These are phyloP conservation scores for Luvunga scandens DNA, from an alignment of 345 rosid genomes.

Conservation along the genomic window DNA sequence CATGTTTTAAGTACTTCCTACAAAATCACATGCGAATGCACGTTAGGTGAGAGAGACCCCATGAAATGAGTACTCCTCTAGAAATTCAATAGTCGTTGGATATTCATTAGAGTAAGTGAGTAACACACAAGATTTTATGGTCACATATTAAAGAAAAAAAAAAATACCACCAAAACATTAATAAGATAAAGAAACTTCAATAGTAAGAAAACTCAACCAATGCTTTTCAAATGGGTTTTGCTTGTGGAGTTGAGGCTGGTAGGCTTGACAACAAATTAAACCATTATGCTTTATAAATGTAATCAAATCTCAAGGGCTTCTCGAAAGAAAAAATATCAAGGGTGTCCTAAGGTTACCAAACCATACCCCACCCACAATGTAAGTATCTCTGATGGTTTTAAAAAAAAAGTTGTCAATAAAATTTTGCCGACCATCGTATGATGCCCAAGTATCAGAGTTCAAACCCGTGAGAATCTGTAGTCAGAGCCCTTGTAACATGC, in stretches of 20 bases:
- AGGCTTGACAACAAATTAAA: slow-evolving; percentile 18
- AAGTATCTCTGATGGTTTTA: no score
- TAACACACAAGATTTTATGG: not conserved
- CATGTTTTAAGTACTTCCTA: not conserved
- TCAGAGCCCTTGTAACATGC: slow-evolving; percentile 11
- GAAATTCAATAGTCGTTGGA: not conserved
- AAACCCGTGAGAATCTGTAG: no score
- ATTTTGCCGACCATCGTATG: no score
- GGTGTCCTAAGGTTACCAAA: no score
- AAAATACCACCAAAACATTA: not conserved
- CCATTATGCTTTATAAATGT: not conserved
- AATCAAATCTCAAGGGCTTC: no score
- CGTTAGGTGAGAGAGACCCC: not conserved
- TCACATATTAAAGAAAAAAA: not conserved
- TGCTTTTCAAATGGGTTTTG: not conserved
- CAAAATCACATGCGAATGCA: not conserved
- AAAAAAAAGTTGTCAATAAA: no score
- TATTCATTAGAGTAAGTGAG: no score
- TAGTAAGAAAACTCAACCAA: not conserved
- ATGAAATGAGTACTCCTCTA: not conserved
- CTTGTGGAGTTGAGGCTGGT: not conserved
- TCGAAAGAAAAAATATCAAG: no score
- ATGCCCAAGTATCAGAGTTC: no score
- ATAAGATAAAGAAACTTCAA: not conserved
- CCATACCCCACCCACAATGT: no score